Conservation (phyloP, 2,329 filamentous ascomycete species). For the Phoma herbarum region DNA sequence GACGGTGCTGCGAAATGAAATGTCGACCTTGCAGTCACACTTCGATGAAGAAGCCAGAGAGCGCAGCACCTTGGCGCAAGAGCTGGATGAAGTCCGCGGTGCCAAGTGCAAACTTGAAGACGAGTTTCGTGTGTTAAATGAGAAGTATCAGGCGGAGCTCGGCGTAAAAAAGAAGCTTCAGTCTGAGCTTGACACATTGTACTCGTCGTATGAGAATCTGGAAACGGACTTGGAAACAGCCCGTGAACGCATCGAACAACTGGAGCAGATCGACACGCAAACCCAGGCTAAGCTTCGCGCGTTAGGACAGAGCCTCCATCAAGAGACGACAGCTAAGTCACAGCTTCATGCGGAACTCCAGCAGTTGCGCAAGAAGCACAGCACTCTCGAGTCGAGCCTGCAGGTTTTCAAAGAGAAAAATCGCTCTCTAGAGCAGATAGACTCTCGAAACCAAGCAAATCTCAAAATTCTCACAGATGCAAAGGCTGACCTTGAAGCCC, state of each 20-base stretch:
- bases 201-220: conserved; percentile 25
- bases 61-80: conserved; percentile 27
- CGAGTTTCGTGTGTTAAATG: conserved; percentile 26
- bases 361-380: conserved; percentile 17
- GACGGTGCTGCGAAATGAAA: conserved; percentile 26
- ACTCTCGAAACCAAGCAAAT: conserved; percentile 28
- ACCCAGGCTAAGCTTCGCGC: conserved; percentile 32
- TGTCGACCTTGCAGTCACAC: conserved; percentile 29
- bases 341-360: conserved; percentile 17
- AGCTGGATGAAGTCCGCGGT: conserved; percentile 34
- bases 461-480: conserved; percentile 32
- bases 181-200: conserved; percentile 34
- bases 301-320: conserved; percentile 23
- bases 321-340: conserved; percentile 18
- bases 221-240: conserved; percentile 35
- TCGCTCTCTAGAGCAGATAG: conserved; percentile 27
- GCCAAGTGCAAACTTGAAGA: conserved; percentile 33
- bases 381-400: conserved; percentile 28
- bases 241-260: conserved; percentile 27
- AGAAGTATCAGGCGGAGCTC: conserved; percentile 26
- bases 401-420: conserved; percentile 27
- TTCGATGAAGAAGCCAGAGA: conserved; percentile 26
- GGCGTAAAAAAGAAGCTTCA: conserved; percentile 27
- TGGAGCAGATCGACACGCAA: conserved; percentile 33
- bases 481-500: conserved; percentile 32